Evolutionary conservation across 1,139 yeast species (phyloP), one percentile per base, ranked within the genome.

Genomic region (Torulaspora pretoriensis): DNA sequence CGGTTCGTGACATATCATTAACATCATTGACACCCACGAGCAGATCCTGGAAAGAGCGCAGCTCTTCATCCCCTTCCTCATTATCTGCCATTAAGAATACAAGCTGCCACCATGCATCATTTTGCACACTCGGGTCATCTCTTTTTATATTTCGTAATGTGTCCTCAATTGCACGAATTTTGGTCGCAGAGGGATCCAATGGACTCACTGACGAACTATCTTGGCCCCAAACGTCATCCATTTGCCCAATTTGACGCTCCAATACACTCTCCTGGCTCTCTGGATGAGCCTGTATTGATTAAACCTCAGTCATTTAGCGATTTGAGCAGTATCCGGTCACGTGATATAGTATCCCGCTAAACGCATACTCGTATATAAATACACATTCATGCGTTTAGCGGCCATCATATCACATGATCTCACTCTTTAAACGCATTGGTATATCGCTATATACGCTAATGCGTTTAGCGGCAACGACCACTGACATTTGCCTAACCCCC

Each of bases 1-100:
- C 64, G 3, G 63, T 57, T 2, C 46, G 22, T 3, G 48, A 30
- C 30, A 40, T 48, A 34, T 54, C 57, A 38, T 60, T 59, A 2
- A 56, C 53, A 37, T 56, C 46, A 8, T 38, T 32, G 2, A 52
- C 45, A 14, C 45, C 38, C 4, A 35, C 40, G 17, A 59, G 34
- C 12, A 54, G 44, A 16, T 46, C 38, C 32, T 43, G 46, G 36
- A 60, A 59, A 10, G 55, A 46, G n/a, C 48, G 52, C 38, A 55
- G 49, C 28, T 49, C 55, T 27, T 52, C 61, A 17, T 47, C 50
- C 7, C 50, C 46, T 9, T 48, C 48, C 27, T 46, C 48, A 13
- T 38, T 46, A 22, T 56, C 58, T 2, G 55, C 46, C 22, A 58
- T 50, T 28, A 60, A 44, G n/a, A 43, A 47, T 8, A 55, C 56